Evolutionary conservation across 202 grass and related monocot genomes (phyloP).

Genomic region (Schoenoplectus triqueter): DNA sequence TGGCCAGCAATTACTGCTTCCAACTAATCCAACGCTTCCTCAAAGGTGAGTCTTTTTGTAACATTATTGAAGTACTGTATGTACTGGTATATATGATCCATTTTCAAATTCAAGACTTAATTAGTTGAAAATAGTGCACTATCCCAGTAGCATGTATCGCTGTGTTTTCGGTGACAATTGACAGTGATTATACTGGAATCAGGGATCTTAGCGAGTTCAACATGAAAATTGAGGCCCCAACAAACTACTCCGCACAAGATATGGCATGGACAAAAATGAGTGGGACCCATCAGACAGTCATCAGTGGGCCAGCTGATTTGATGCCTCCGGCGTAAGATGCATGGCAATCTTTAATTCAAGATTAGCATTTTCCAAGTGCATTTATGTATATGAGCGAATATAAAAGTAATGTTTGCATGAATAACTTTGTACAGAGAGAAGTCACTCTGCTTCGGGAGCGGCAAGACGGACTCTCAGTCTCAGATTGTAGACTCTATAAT

Average conservation of each 20-base stretch:
- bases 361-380: background rate
- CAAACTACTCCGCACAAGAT: background rate
- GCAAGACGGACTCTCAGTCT: background rate
- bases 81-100: background rate
- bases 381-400: background rate
- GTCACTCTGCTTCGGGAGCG: background rate
- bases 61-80: background rate
- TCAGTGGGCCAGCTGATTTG: background rate
- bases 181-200: background rate
- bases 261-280: background rate
- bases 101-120: background rate
- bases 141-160: background rate
- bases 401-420: background rate
- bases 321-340: slow-evolving; percentile 5
- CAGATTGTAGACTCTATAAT: background rate
- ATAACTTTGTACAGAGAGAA: background rate
- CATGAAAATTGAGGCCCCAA: background rate
- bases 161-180: background rate
- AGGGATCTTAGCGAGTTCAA: background rate
- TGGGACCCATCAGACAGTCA: background rate
- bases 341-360: background rate
- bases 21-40: background rate
- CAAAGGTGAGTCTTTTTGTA: background rate
- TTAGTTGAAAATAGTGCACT: background rate
- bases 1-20: background rate